These are phyloP conservation scores for Termitomyces sp. DNA, from an alignment of 768 basidiomycete species.

Conservation along the genomic window DNA sequence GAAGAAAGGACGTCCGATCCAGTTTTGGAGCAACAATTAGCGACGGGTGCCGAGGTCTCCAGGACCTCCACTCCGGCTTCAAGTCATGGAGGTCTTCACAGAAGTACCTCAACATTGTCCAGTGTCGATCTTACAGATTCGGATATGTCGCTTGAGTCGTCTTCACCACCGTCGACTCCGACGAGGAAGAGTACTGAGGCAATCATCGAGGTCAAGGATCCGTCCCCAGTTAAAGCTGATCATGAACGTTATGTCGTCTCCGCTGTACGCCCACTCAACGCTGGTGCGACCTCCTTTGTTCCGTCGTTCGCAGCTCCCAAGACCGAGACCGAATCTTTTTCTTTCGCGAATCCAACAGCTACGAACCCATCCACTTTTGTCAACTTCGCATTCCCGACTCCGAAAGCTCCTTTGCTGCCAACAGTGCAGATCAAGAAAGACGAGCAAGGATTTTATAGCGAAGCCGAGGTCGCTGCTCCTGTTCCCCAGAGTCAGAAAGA, in stretches of 20 bases:
- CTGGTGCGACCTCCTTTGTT: constrained; percentile 39
- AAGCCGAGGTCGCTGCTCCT: constrained; percentile 28
- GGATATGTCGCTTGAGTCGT: constrained; percentile 36
- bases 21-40: constrained; percentile 13
- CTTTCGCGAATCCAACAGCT: constrained; percentile 15
- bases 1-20: background rate
- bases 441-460: constrained; percentile 46
- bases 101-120: constrained; percentile 30
- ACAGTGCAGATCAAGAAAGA: constrained; percentile 43
- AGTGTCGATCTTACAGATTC: constrained; percentile 38
- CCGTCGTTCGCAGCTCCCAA: constrained; percentile 23
- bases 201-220: constrained; percentile 28
- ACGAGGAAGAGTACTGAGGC: constrained; percentile 32
- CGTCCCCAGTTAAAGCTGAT: constrained; percentile 21
- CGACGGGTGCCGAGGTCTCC: constrained; percentile 5
- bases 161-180: constrained; percentile 47
- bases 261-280: constrained; percentile 31
- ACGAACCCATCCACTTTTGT: constrained; percentile 19
- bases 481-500: constrained; percentile 22
- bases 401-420: constrained; percentile 32
- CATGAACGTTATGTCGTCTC: constrained; percentile 14
- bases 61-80: constrained; percentile 15
- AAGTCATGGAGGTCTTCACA: constrained; percentile 19
- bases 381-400: constrained; percentile 45
- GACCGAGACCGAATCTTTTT: constrained; percentile 17